These are phyloP conservation scores for Boletales sp. DNA, from an alignment of 768 basidiomycete species.

Conservation along the genomic window DNA sequence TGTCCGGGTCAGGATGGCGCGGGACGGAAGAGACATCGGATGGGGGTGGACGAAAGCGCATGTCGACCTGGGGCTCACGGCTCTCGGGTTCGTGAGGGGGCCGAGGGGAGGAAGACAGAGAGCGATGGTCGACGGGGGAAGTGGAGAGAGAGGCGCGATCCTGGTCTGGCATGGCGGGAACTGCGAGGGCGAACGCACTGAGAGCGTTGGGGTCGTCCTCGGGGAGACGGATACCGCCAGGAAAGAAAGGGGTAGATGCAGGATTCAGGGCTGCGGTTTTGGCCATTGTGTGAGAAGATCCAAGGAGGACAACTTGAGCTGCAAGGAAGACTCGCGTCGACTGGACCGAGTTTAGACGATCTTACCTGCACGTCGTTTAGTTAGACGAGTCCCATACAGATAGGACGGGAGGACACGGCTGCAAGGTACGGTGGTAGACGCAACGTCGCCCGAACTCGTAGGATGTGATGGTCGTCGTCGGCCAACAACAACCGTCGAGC, in stretches of 20 bases:
- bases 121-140: slow-evolving; percentile 64
- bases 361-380: slow-evolving; percentile 21
- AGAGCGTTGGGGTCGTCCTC: slow-evolving; percentile 48
- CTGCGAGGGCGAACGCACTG: slow-evolving; percentile 42
- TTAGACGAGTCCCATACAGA: slow-evolving; percentile 31
- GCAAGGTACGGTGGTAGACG: too few relatives aligned
- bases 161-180: slow-evolving; percentile 43
- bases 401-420: not conserved
- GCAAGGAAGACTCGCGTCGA: too few relatives aligned
- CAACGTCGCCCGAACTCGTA: slow-evolving; percentile 3
- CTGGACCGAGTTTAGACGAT: not conserved
- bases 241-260: slow-evolving; percentile 82
- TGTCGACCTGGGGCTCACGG: slow-evolving; percentile 11
- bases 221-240: slow-evolving; percentile 52
- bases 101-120: slow-evolving; percentile 64
- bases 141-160: slow-evolving; percentile 50
- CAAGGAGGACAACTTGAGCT: slow-evolving; percentile 18
- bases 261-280: slow-evolving; percentile 78
- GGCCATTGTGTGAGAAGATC: slow-evolving; percentile 49
- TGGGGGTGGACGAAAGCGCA: slow-evolving; percentile 36
- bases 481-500: not conserved
- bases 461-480: slow-evolving; percentile 9
- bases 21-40: slow-evolving; percentile 47
- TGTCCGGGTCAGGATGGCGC: slow-evolving; percentile 44
- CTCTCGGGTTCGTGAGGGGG: slow-evolving; percentile 26